Conservation (phyloP, 768 basidiomycete genomes). For the Trametes coccinea region DNA sequence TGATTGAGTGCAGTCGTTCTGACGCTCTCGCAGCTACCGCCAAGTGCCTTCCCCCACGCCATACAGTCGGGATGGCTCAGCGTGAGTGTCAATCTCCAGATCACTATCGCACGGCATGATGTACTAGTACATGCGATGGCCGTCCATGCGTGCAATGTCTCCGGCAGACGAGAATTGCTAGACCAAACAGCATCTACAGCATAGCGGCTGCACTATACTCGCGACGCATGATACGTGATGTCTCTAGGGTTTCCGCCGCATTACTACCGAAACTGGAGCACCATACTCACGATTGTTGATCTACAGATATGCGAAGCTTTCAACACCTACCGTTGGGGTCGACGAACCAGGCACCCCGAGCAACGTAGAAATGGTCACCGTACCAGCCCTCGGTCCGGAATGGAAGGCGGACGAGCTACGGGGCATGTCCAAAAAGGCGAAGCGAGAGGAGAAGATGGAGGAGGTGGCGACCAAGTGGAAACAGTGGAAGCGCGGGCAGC, state of each 20-base stretch:
- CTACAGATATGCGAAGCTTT: slow-evolving; percentile 23
- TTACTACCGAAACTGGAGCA: neutral
- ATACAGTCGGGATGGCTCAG: slow-evolving; percentile 10
- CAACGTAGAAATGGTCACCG: slow-evolving; percentile 86
- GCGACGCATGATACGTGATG: no score
- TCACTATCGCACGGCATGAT: no score
- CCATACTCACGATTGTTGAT: neutral
- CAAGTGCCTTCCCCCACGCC: slow-evolving; percentile 27
- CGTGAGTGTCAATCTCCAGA: neutral
- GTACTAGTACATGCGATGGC: no score
- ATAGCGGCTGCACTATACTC: no score
- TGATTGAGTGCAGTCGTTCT: neutral
- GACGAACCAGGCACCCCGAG: slow-evolving; percentile 40
- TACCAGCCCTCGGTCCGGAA: slow-evolving; percentile 88
- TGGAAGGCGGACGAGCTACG: slow-evolving; percentile 82
- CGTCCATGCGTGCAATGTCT: no score
- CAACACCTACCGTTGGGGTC: slow-evolving; percentile 28
- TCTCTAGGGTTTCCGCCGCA: no score
- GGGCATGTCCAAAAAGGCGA: slow-evolving; percentile 72
- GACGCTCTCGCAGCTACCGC: slow-evolving; percentile 23
- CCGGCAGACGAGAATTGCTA: no score
- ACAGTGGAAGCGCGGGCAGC: slow-evolving; percentile 75
- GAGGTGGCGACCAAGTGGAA: slow-evolving; percentile 56
- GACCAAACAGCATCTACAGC: no score
- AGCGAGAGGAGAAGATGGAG: slow-evolving; percentile 60